phyloP scores from a whole-genome alignment of 441 rosid genomes.

The Euphorbia celastroides region DNA sequence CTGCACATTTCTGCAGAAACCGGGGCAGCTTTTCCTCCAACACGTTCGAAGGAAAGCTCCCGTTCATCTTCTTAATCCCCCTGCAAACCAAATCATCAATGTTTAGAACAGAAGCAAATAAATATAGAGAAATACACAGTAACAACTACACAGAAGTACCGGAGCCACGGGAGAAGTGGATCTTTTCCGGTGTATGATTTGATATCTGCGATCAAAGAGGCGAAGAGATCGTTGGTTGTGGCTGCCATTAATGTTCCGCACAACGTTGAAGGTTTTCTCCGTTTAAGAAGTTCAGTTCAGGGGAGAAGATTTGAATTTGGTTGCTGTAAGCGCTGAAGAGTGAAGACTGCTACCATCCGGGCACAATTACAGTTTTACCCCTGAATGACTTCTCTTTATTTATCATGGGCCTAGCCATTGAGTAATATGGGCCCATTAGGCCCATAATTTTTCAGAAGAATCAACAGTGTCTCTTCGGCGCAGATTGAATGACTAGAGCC shows the following conservation, averaged over 20 bases:
- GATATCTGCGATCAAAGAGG: conserved; percentile 71
- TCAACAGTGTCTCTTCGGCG: neutral
- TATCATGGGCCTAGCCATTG: neutral
- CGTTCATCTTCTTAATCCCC: conserved; percentile 74
- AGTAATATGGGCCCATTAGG: neutral
- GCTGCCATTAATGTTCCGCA: neutral
- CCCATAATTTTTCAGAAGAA: neutral
- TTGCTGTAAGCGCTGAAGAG: neutral
- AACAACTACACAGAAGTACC: conserved; percentile 31
- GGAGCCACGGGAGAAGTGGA: conserved; percentile 85
- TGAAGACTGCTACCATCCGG: neutral
- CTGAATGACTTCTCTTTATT: no score
- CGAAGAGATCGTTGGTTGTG: conserved; percentile 32
- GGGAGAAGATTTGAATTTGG: conserved; percentile 6
- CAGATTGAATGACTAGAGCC: neutral
- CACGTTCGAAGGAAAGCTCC: conserved; percentile 39
- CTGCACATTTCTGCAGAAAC: conserved; percentile 73
- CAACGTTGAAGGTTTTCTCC: neutral
- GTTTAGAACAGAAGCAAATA: neutral
- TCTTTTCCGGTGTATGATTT: conserved; percentile 77
- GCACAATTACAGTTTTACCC: neutral
- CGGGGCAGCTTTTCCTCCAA: conserved; percentile 80
- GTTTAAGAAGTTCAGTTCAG: neutral
- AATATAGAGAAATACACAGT: neutral
- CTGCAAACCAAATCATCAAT: conserved; percentile 24